phyloP scores from a whole-genome alignment of 2,329 filamentous ascomycete genomes.

The Alternaria ethzedia region DNA sequence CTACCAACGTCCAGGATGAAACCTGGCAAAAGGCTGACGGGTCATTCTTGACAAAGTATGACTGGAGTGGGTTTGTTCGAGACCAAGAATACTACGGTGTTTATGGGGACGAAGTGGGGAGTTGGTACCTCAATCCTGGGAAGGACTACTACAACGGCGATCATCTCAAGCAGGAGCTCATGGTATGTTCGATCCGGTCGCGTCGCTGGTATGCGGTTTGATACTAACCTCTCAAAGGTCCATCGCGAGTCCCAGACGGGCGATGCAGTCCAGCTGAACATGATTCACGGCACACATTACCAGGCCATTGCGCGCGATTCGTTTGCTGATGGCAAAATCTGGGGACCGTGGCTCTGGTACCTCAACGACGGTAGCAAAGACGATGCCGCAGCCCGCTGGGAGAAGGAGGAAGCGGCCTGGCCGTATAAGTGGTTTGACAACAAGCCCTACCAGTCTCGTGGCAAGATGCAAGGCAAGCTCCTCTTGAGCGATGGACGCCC shows the following conservation, averaged over 20 bases:
- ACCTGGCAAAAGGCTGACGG: conserved; percentile 59
- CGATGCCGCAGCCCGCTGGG: conserved; percentile 51
- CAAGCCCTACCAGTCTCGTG: conserved; percentile 57
- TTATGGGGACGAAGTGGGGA: conserved; percentile 57
- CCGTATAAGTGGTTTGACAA: conserved; percentile 59
- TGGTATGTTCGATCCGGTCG: conserved; percentile 35
- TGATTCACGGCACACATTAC: conserved; percentile 59
- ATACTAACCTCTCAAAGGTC: conserved; percentile 30
- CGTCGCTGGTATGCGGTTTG: background rate
- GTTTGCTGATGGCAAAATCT: conserved; percentile 46
- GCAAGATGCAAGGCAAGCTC: conserved; percentile 54
- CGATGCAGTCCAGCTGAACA: conserved; percentile 61
- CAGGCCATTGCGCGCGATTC: conserved; percentile 39
- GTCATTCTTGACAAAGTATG: conserved; percentile 61
- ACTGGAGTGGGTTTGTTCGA: conserved; percentile 52
- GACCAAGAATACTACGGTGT: conserved; percentile 58
- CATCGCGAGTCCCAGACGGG: conserved; percentile 60
- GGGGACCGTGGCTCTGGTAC: conserved; percentile 51
- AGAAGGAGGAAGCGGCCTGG: conserved; percentile 54
- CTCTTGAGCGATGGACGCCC: conserved; percentile 57
- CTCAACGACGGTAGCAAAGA: conserved; percentile 56
- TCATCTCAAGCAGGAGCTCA: conserved; percentile 61
- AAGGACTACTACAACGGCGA: conserved; percentile 62
- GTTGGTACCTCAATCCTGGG: conserved; percentile 59
- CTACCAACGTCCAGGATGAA: conserved; percentile 61